Evolutionary conservation across 78 protist genomes (phyloP).

Genomic region (Isochrysis galbana): DNA sequence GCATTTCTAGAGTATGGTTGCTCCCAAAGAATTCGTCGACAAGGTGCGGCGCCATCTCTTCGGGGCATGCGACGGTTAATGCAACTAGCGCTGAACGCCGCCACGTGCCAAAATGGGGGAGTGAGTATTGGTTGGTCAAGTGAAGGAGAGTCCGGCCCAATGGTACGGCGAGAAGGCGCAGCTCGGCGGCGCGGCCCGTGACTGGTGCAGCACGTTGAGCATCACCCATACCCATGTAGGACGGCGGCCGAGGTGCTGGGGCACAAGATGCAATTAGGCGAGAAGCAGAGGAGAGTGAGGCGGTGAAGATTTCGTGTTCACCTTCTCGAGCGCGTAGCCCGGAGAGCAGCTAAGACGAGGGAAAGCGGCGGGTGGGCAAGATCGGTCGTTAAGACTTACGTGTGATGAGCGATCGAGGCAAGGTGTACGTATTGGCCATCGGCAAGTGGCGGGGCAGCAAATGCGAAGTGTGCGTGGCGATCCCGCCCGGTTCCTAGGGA

Average conservation of each 20-base stretch:
- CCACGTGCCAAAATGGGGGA: background rate
- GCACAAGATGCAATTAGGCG: background rate
- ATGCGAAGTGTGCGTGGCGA: too few relatives aligned
- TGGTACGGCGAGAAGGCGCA: background rate
- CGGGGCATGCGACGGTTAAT: background rate
- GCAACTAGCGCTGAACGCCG: background rate
- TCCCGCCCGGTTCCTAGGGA: too few relatives aligned
- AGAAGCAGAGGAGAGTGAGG: background rate
- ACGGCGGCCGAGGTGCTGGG: background rate
- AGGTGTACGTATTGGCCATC: too few relatives aligned
- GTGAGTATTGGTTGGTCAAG: background rate
- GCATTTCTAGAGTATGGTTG: background rate
- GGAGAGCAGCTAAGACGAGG: constrained; percentile 4
- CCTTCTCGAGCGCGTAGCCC: background rate
- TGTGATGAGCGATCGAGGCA: too few relatives aligned
- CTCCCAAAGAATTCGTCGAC: background rate
- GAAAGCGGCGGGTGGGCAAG: too few relatives aligned
- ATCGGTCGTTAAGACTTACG: too few relatives aligned
- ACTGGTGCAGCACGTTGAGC: too few relatives aligned
- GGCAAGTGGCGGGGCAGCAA: too few relatives aligned
- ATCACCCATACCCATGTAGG: too few relatives aligned
- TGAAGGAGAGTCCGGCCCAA: background rate
- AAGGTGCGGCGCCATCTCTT: background rate
- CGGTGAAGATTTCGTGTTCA: background rate
- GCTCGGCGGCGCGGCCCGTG: background rate